phyloP scores from a whole-genome alignment of 768 basidiomycete species.

The Lactarius pseudohatsudake region DNA sequence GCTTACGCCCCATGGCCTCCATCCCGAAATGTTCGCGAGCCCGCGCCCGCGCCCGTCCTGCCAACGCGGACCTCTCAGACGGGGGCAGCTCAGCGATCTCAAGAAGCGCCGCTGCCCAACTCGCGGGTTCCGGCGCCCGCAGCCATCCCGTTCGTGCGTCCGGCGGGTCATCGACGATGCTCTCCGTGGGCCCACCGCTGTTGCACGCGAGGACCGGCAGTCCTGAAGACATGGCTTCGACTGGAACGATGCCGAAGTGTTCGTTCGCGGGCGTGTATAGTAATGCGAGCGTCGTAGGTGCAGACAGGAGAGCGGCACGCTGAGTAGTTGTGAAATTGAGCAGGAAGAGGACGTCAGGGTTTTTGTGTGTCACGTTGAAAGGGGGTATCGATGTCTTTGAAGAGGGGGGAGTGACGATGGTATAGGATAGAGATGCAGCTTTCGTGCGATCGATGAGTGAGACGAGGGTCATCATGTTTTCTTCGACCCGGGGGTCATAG shows the following conservation, averaged over 20 bases:
- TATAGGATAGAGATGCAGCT: constrained; percentile 55
- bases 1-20: constrained; percentile 63
- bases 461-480: constrained; percentile 73
- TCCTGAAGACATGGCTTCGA: constrained; percentile 93
- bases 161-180: constrained; percentile 48
- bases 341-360: constrained; percentile 79
- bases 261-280: constrained; percentile 95
- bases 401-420: constrained; percentile 52
- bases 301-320: constrained; percentile 75
- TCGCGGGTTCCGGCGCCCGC: constrained; percentile 54
- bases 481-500: constrained; percentile 83
- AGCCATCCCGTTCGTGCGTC: constrained; percentile 76
- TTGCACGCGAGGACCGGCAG: constrained; percentile 87
- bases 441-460: constrained; percentile 60
- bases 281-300: constrained; percentile 64
- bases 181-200: constrained; percentile 90
- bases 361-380: constrained; percentile 38
- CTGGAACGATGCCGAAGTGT: constrained; percentile 95
- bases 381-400: constrained; percentile 41
- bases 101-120: constrained; percentile 70
- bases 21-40: constrained; percentile 71
- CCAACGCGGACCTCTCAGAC: constrained; percentile 49
- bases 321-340: constrained; percentile 87
- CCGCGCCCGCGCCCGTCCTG: constrained; percentile 54
- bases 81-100: constrained; percentile 53